phyloP scores from a whole-genome alignment of 129 eudicot species.

The Helianthus tuberosus region DNA sequence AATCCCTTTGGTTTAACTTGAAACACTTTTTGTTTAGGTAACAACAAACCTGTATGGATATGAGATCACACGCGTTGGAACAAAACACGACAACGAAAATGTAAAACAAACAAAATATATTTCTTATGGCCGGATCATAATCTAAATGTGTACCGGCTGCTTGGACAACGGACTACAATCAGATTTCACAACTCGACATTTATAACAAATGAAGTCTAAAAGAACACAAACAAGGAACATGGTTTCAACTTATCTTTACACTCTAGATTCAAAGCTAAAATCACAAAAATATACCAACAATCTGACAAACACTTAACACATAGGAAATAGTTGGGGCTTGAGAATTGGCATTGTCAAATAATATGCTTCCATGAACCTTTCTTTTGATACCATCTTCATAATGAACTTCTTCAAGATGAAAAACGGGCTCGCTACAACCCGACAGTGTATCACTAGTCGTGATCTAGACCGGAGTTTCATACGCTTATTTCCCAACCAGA shows the following conservation, averaged over 20 bases:
- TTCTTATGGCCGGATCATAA: background rate
- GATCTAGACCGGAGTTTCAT: conserved; percentile 48
- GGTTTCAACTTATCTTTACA: conserved; percentile 9
- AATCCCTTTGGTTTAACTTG: background rate
- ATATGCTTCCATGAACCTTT: conserved; percentile 54
- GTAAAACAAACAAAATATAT: background rate
- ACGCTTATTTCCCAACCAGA: conserved; percentile 60
- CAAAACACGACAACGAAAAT: background rate
- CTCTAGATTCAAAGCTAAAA: background rate
- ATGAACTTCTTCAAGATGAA: conserved; percentile 53
- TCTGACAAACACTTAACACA: conserved; percentile 40
- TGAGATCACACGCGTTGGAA: too few relatives aligned
- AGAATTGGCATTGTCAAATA: conserved; percentile 58
- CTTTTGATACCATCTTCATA: conserved; percentile 49
- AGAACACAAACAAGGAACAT: conserved; percentile 4
- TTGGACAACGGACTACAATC: background rate
- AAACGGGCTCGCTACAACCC: conserved; percentile 40
- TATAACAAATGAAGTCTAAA: background rate
- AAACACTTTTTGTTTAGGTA: too few relatives aligned
- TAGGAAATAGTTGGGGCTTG: conserved; percentile 74
- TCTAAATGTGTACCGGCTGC: background rate
- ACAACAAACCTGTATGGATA: too few relatives aligned
- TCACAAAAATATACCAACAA: background rate
- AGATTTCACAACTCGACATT: background rate
- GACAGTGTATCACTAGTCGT: conserved; percentile 54